Base-by-base conservation (phyloP, 139 green algal genomes). In the Closterium sp. region DNA sequence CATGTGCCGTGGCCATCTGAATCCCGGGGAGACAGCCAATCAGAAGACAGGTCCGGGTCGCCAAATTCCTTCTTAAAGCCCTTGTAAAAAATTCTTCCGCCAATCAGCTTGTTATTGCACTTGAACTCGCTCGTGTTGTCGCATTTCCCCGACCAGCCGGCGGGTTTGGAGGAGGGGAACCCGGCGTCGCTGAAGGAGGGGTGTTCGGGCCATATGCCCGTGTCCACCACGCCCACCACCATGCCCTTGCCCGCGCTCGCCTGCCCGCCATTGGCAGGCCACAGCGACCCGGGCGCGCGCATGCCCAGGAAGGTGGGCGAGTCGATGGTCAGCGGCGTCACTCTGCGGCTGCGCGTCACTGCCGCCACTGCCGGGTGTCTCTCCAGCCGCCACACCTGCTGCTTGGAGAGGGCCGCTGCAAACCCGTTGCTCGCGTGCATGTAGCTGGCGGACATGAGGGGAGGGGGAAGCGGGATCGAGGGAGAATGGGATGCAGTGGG, bases 211-310 rank as follows among this genome's bases (percentile, higher is more conserved):
- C 50, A 73, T 9, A 73, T 73, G 50, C 87, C 87, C 90, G 90
- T 92, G 70, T 92, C 90, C 24, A 92, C 30, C 22, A 92, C 21
- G 70, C 90, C 90, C 13, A 92, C 17, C 22, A 92, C 45, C n/a
- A 92, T 62, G 32, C 73, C 90, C 42, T 34, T 2, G 42, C 90
- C 38, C 90, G n/a, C 70, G 21, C 22, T 32, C 29, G n/a, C 30
- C 31, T 38, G 50, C 90, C 90, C 90, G 70, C 90, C 50, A 73
- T 73, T 73, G 13, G 50, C 50, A 27, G 50, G 50, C 50, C 50
- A 73, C 73, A 31, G 31, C 13, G 21, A 42, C 19, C 24, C 30
- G 31, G 89, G 89, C 4, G 73, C 22, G 84, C 79, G 22, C 38
- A 91, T 38, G 34, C 89, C 89, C 10, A 91, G 22, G 84, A 91